Percentiles rank a stretch among this genome's conserved stretches.
phyloP scores from a whole-genome alignment of 2,329 filamentous ascomycete genomes.

The Dryadomyces sulphureus region DNA sequence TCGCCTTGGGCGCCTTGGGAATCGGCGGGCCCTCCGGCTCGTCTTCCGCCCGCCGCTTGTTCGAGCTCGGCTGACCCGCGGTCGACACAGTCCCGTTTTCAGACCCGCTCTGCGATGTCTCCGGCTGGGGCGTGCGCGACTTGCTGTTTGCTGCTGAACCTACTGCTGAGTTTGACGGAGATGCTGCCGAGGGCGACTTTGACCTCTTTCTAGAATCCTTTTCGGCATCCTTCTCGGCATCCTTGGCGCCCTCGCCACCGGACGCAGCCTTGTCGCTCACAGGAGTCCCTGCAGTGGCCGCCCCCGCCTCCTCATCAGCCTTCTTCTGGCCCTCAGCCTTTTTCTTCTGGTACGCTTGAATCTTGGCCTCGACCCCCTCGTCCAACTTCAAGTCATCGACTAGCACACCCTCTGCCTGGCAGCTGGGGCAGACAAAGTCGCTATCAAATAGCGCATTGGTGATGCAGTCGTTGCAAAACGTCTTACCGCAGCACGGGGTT shows the following conservation, averaged over 20 bases:
- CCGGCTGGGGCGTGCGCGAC: conserved; percentile 15
- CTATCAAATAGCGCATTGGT: conserved; percentile 96
- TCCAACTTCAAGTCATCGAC: conserved; percentile 83
- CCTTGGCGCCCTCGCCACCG: not conserved
- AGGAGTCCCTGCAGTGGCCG: conserved; percentile 3
- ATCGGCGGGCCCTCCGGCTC: conserved; percentile 48
- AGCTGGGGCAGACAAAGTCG: conserved; percentile 91
- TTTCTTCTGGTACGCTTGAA: conserved; percentile 56
- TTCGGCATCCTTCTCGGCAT: too few relatives aligned
- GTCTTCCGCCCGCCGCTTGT: conserved; percentile 75
- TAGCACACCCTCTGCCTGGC: conserved; percentile 77
- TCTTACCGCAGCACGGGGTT: conserved; percentile 95
- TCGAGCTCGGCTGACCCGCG: conserved; percentile 24
- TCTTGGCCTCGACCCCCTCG: conserved; percentile 62
- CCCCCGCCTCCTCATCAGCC: conserved; percentile 17
- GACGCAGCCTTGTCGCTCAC: conserved; percentile 7
- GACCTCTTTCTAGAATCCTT: not conserved
- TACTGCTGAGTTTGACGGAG: not conserved
- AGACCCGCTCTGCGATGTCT: conserved; percentile 15
- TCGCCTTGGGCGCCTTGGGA: conserved; percentile 50
- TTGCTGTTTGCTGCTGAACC: not conserved
- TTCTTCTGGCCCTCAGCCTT: conserved; percentile 30
- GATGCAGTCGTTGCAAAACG: conserved; percentile 99
- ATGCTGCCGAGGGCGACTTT: not conserved
- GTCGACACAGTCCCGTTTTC: conserved; percentile 15